These are phyloP conservation scores for Aureobasidium leucospermi DNA, from an alignment of 2,329 filamentous ascomycete species.

Conservation along the genomic window DNA sequence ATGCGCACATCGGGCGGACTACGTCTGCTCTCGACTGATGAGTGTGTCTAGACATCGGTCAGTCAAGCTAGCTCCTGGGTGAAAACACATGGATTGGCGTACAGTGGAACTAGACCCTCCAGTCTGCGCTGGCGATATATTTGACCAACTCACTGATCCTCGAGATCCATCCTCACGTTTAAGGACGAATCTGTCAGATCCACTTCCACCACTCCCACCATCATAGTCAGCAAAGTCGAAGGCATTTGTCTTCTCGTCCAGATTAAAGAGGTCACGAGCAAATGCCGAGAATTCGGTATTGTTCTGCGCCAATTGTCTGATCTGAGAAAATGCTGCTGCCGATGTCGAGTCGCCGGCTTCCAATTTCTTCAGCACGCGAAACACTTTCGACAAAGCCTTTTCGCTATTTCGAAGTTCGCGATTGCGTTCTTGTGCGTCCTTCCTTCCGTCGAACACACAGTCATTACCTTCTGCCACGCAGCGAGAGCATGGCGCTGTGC, in stretches of 20 bases:
- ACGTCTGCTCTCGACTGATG: not conserved
- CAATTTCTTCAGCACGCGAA: constrained; percentile 6
- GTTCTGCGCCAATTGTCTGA: not conserved
- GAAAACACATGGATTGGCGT: not conserved
- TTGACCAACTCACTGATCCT: not conserved
- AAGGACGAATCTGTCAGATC: not conserved
- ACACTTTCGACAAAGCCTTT: constrained; percentile 7
- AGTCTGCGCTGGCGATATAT: not conserved
- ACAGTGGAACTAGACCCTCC: not conserved
- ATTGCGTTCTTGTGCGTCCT: constrained; percentile 12
- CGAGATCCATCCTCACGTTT: not conserved
- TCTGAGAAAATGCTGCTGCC: not conserved
- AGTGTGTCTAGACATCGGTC: not conserved
- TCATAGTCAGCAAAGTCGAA: constrained; percentile 1
- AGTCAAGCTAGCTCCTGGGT: not conserved
- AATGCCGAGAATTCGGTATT: not conserved
- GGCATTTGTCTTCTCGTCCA: not conserved
- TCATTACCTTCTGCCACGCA: constrained; percentile 10
- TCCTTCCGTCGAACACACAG: constrained; percentile 8
- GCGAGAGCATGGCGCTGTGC: constrained; percentile 8
- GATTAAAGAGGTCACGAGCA: not conserved
- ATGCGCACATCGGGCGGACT: not conserved
- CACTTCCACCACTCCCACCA: not conserved
- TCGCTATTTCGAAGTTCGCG: constrained; percentile 7
- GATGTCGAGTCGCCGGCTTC: constrained; percentile 1